phyloP scores from a whole-genome alignment of 345 rosid genomes.

The Citrus inodora region DNA sequence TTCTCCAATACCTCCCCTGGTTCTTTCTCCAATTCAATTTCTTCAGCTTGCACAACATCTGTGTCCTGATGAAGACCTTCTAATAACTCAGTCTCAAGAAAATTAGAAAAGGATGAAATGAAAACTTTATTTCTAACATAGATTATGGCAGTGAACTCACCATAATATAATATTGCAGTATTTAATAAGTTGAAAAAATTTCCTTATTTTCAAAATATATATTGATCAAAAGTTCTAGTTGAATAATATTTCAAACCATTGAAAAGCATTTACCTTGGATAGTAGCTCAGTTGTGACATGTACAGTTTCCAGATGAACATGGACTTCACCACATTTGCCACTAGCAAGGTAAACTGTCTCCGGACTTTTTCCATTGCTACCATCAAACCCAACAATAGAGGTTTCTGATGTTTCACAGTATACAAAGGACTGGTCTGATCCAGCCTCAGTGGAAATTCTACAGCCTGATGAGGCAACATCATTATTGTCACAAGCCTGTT shows the following conservation, averaged over 20 bases:
- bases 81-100: constrained; percentile 24
- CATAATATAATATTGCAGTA: neutral
- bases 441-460: constrained; percentile 31
- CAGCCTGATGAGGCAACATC: constrained; percentile 20
- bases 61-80: constrained; percentile 39
- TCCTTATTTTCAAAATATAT: neutral
- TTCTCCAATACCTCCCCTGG: neutral
- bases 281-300: constrained; percentile 17
- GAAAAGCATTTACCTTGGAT: constrained; percentile 38
- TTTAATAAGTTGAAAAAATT: neutral
- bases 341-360: constrained; percentile 6
- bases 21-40: constrained; percentile 13
- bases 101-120: constrained; percentile 5
- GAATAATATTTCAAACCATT: neutral
- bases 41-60: constrained; percentile 19
- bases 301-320: constrained; percentile 20
- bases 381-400: constrained; percentile 25
- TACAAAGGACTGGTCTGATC: constrained; percentile 22
- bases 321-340: constrained; percentile 31
- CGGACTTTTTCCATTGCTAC: constrained; percentile 28
- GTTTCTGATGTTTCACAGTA: constrained; percentile 32
- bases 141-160: neutral
- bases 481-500: constrained; percentile 33
- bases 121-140: constrained; percentile 3
- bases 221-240: neutral